Conservation (phyloP, 768 basidiomycete species). For the Dioszegia aurantiaca region DNA sequence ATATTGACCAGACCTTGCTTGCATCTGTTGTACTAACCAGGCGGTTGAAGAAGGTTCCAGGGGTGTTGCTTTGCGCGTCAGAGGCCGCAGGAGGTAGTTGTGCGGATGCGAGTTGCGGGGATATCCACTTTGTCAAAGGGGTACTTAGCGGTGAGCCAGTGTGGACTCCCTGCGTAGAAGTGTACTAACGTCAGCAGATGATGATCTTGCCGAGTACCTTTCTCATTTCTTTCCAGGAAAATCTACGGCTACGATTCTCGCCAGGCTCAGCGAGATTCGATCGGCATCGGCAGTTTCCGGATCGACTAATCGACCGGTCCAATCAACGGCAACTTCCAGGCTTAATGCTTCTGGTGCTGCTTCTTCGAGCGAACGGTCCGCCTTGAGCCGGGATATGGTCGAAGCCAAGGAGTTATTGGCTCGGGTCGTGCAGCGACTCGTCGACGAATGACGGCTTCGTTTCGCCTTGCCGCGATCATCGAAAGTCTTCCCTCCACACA, state of each 20-base stretch:
- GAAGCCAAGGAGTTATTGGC: not conserved
- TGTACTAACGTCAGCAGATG: conserved; percentile 18
- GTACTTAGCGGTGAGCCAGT: conserved; percentile 32
- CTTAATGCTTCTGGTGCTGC: too few relatives aligned
- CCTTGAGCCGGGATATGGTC: too few relatives aligned
- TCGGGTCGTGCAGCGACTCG: not conserved
- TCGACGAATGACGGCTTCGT: not conserved
- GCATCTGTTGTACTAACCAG: conserved; percentile 37
- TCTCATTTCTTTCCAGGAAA: conserved; percentile 4
- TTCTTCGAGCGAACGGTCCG: too few relatives aligned
- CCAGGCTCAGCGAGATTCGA: not conserved
- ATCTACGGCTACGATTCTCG: not conserved
- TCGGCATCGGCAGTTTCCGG: not conserved
- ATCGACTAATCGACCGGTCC: not conserved
- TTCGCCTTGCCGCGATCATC: too few relatives aligned
- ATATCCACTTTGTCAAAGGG: conserved; percentile 34
- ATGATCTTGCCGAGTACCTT: conserved; percentile 32
- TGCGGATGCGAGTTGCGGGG: conserved; percentile 35
- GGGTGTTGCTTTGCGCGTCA: conserved; percentile 29
- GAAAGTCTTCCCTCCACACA: too few relatives aligned
- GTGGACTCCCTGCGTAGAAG: too few relatives aligned
- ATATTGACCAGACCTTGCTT: conserved; percentile 25
- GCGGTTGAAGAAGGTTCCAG: conserved; percentile 23
- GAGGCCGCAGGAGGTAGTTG: conserved; percentile 38
- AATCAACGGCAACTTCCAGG: too few relatives aligned